Conservation (phyloP, 2,329 filamentous ascomycete species). For the Blumeriella jaapii region DNA sequence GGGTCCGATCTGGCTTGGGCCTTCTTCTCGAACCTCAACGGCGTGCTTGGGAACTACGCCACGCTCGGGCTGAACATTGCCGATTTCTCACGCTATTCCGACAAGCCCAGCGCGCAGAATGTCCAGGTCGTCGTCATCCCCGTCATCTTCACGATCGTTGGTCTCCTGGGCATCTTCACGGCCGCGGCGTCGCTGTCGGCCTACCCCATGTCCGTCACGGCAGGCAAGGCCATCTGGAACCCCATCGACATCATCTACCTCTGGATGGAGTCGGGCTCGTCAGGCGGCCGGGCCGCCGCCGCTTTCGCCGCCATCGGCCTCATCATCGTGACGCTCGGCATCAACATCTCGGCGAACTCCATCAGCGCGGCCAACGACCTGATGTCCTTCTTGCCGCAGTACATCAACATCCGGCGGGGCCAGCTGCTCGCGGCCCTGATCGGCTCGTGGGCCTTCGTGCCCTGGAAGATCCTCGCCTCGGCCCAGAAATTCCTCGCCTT, state of each 20-base stretch:
- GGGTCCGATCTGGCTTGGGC: conserved; percentile 11
- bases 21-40: conserved; percentile 14
- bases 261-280: conserved; percentile 33
- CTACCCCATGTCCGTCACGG: conserved; percentile 44
- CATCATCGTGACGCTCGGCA: conserved; percentile 42
- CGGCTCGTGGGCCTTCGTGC: conserved; percentile 46
- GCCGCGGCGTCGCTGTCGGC: conserved; percentile 37
- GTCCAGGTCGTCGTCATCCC: conserved; percentile 30
- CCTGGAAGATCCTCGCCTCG: conserved; percentile 53
- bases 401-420: conserved; percentile 44
- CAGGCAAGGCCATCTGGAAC: conserved; percentile 35
- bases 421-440: conserved; percentile 42
- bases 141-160: conserved; percentile 23
- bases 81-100: conserved; percentile 27
- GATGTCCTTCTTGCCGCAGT: conserved; percentile 40
- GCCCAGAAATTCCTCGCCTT: conserved; percentile 50
- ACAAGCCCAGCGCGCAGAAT: conserved; percentile 24
- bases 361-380: conserved; percentile 45
- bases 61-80: conserved; percentile 28
- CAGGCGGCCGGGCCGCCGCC: conserved; percentile 31
- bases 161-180: conserved; percentile 43
- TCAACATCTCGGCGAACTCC: conserved; percentile 45
- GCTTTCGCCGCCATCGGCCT: conserved; percentile 43
- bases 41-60: conserved; percentile 13
- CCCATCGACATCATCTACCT: conserved; percentile 34